Evolutionary conservation across 306 rosid species (phyloP).

Genomic region (Lagenaria siceraria): DNA sequence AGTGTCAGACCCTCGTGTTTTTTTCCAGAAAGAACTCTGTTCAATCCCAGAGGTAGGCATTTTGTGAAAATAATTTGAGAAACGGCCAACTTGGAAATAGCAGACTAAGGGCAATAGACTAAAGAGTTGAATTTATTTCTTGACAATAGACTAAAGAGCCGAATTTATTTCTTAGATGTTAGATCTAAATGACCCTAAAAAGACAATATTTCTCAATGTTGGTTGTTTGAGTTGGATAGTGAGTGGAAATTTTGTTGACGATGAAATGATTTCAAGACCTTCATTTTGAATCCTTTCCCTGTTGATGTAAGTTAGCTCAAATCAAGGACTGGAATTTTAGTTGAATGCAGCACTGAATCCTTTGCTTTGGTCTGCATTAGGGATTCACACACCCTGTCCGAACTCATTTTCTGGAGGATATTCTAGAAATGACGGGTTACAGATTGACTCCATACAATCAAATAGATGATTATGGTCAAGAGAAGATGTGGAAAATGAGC

Average conservation of each 20-base stretch:
- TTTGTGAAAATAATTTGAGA: background rate
- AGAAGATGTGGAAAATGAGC: conserved; percentile 77
- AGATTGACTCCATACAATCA: conserved; percentile 70
- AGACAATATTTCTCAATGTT: background rate
- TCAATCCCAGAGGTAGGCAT: background rate
- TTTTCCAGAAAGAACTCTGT: background rate
- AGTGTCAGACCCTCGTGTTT: background rate
- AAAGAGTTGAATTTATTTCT: background rate
- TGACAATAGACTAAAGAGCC: background rate
- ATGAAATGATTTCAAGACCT: background rate
- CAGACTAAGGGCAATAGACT: background rate
- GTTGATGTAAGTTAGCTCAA: conserved; percentile 2
- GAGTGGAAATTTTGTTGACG: background rate
- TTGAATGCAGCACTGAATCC: background rate
- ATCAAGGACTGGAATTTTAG: background rate
- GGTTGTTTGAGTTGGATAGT: background rate
- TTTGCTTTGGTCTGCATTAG: conserved; percentile 30
- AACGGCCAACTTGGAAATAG: background rate
- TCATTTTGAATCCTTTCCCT: background rate
- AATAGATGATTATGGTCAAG: conserved; percentile 93
- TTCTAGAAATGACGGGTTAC: conserved; percentile 73
- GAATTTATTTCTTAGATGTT: background rate
- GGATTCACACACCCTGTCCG: conserved; percentile 76
- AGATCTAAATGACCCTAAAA: background rate
- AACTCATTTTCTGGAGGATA: conserved; percentile 76